Conservation (phyloP, 2,329 filamentous ascomycete genomes). For the Coniochaeta hoffmannii region DNA sequence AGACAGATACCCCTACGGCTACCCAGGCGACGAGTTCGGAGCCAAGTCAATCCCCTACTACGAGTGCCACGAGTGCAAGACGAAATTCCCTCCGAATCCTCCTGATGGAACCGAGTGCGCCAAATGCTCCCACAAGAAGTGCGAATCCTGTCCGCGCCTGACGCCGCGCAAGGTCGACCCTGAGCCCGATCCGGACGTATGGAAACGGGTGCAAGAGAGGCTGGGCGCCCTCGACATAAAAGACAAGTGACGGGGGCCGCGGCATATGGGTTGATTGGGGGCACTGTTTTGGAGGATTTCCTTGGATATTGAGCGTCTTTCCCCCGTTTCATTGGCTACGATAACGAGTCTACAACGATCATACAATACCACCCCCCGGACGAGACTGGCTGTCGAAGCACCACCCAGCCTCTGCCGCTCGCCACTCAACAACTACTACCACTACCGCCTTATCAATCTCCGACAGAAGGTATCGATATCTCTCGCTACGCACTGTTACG, state of each 20-base stretch:
- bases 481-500: not conserved
- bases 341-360: not conserved
- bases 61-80: conserved; percentile 56
- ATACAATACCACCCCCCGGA: not conserved
- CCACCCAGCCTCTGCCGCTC: not conserved
- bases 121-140: conserved; percentile 54
- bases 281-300: not conserved
- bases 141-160: conserved; percentile 49
- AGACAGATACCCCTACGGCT: conserved; percentile 62
- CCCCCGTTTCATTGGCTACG: not conserved
- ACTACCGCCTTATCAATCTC: not conserved
- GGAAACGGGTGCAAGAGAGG: conserved; percentile 50
- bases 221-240: conserved; percentile 24
- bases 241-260: not conserved
- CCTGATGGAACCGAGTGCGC: conserved; percentile 47
- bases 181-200: conserved; percentile 52
- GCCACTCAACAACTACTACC: not conserved
- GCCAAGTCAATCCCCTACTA: conserved; percentile 43
- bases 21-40: conserved; percentile 58
- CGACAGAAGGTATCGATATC: not conserved
- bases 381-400: not conserved
- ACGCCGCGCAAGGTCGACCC: conserved; percentile 54
- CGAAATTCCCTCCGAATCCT: conserved; percentile 43
- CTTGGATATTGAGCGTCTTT: not conserved
- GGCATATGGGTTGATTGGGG: not conserved